These are phyloP conservation scores for Elaeis guineensis DNA, from an alignment of 176 grass and related monocot genomes.

Conservation along the genomic window DNA sequence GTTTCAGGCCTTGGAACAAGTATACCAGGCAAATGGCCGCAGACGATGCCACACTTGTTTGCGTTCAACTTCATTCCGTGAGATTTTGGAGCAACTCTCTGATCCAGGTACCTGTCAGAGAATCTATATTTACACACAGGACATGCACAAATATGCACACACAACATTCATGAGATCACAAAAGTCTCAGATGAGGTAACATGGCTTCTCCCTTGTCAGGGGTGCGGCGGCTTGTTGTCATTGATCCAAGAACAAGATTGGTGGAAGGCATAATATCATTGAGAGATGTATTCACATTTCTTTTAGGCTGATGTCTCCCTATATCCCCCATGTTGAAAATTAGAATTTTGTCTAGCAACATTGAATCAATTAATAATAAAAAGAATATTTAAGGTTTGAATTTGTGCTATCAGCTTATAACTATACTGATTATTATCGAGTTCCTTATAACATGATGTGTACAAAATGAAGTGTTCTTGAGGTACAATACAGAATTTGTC, in stretches of 20 bases:
- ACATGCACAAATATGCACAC: too few species aligned
- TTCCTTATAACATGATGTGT: neutral
- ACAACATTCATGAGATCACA: too few species aligned
- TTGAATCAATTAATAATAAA: neutral
- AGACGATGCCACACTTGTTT: conserved; percentile 42
- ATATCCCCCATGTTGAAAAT: neutral
- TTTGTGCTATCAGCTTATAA: neutral
- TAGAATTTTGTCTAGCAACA: neutral
- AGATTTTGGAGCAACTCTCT: conserved; percentile 42
- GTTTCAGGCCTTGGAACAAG: conserved; percentile 48
- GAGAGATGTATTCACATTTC: conserved; percentile 2
- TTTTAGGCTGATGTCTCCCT: neutral
- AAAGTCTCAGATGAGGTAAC: neutral
- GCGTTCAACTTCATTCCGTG: conserved; percentile 35
- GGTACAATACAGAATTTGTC: too few species aligned
- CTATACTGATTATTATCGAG: neutral
- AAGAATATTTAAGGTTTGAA: neutral
- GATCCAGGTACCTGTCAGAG: conserved; percentile 40
- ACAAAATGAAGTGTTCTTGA: too few species aligned
- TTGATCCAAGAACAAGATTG: conserved; percentile 3
- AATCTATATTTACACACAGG: too few species aligned
- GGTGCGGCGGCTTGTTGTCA: neutral
- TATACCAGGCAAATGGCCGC: conserved; percentile 49
- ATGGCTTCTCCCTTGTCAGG: neutral
- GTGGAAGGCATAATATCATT: conserved; percentile 4